Evolutionary conservation across 345 rosid species (phyloP).

Genomic region (Pistacia atlantica): DNA sequence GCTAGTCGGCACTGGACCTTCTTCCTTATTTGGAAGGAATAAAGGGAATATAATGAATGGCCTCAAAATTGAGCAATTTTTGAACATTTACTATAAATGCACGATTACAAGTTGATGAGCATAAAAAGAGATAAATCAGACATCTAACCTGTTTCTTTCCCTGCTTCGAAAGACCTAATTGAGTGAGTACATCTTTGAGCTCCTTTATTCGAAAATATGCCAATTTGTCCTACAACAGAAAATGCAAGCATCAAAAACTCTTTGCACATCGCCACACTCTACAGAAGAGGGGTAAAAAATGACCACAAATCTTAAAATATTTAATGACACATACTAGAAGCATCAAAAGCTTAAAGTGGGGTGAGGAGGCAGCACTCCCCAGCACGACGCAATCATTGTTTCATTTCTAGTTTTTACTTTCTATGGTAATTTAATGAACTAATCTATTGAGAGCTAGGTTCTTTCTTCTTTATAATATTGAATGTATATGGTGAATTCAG

Average conservation of each 20-base stretch:
- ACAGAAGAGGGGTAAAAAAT: not conserved
- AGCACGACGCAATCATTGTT: not conserved
- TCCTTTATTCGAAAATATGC: conserved; percentile 87
- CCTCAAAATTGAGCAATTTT: not conserved
- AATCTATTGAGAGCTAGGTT: not conserved
- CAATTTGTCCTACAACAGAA: conserved; percentile 66
- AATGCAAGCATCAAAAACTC: conserved; percentile 13
- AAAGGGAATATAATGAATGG: not conserved
- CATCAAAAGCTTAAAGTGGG: not conserved
- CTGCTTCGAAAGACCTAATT: conserved; percentile 90
- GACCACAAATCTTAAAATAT: not conserved
- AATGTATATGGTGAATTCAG: not conserved
- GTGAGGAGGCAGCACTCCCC: not conserved
- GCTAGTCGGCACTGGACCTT: too few species aligned
- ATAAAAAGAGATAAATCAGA: not conserved
- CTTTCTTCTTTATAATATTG: not conserved
- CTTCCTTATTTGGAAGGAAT: too few species aligned
- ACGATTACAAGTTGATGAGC: not conserved
- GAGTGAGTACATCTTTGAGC: conserved; percentile 94
- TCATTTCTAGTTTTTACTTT: not conserved
- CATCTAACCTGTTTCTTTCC: conserved; percentile 88
- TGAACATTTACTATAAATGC: not conserved
- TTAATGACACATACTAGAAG: not conserved
- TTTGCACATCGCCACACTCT: not conserved
- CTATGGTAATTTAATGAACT: not conserved